Conservation (phyloP, 805 yeast genomes). For the Yarrowia alimentaria region DNA sequence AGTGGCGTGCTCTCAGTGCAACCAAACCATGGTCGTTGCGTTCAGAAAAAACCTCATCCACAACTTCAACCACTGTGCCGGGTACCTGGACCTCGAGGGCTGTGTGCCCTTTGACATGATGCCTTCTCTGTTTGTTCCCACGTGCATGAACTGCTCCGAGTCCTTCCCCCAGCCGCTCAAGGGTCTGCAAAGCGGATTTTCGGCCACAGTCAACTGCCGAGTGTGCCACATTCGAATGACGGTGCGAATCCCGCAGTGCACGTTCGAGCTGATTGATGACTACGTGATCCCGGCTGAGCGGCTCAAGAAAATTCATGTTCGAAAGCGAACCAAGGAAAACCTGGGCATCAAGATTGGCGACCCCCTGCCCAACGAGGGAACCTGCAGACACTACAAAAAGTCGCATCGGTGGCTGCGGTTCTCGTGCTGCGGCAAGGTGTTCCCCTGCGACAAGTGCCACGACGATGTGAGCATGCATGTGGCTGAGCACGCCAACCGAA, state of each 20-base stretch:
- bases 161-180: slow-evolving; percentile 36
- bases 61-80: slow-evolving; percentile 36
- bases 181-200: slow-evolving; percentile 40
- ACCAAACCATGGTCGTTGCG: slow-evolving; percentile 38
- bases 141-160: slow-evolving; percentile 42
- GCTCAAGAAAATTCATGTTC: slow-evolving; percentile 27
- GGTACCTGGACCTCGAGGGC: slow-evolving; percentile 43
- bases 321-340: slow-evolving; percentile 38
- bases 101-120: slow-evolving; percentile 42
- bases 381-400: slow-evolving; percentile 44
- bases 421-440: slow-evolving; percentile 45
- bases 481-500: slow-evolving; percentile 43
- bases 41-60: slow-evolving; percentile 43
- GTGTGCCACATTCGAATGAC: slow-evolving; percentile 42
- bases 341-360: slow-evolving; percentile 59
- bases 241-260: slow-evolving; percentile 38
- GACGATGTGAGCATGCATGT: slow-evolving; percentile 34
- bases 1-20: slow-evolving; percentile 41
- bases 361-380: slow-evolving; percentile 89
- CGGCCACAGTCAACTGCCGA: slow-evolving; percentile 39
- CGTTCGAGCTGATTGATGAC: slow-evolving; percentile 35
- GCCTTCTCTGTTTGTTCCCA: slow-evolving; percentile 41
- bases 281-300: slow-evolving; percentile 29
- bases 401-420: slow-evolving; percentile 47
- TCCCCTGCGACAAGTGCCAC: slow-evolving; percentile 46